Conservation (phyloP, 306 rosid genomes). For the Malus domestica region ASM211411v1 NC_041794.1:37078501-37079000, state of each 20-base stretch:
- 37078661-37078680: background rate
- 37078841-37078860: slow-evolving; percentile 94
- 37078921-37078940: slow-evolving; percentile 88
- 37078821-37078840: slow-evolving; percentile 32
- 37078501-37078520: background rate
- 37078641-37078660: no score
- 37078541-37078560: slow-evolving; percentile 83
- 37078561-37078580: background rate
- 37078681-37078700: background rate
- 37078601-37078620: background rate
- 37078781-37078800: background rate
- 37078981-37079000: slow-evolving; percentile 95
- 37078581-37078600: background rate
- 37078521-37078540: slow-evolving; percentile 97
- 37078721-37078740: background rate
- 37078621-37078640: no score
- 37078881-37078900: slow-evolving; percentile 69
- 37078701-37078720: background rate
- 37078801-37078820: slow-evolving; percentile 2
- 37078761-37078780: no score
- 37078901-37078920: slow-evolving; percentile 94
- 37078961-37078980: slow-evolving; percentile 91
- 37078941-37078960: slow-evolving; percentile 97
- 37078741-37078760: background rate
- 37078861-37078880: slow-evolving; percentile 90